Percentiles rank a stretch among this genome's conserved stretches.
Conservation (phyloP, 2,329 filamentous ascomycete genomes). For the Gnomoniopsis sp. region DNA sequence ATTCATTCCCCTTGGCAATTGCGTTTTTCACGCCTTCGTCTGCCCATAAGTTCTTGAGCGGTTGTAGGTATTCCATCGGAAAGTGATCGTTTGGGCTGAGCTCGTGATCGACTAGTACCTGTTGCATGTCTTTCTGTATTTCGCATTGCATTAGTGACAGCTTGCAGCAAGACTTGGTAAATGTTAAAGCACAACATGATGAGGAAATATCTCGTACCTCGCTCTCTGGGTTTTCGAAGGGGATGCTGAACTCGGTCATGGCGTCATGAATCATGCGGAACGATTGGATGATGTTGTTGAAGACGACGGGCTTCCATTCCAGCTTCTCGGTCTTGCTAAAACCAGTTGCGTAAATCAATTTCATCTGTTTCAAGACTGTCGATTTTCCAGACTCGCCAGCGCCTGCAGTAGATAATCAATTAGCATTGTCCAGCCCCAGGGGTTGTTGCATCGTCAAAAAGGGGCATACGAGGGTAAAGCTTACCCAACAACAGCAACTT, state of each 20-base stretch:
- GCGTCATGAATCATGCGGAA: constrained; percentile 88
- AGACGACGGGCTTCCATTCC: constrained; percentile 93
- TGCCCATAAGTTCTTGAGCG: constrained; percentile 80
- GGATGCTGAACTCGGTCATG: constrained; percentile 80
- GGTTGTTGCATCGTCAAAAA: neutral
- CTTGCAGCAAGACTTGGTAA: neutral
- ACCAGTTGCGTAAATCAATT: constrained; percentile 90
- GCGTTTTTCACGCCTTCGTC: constrained; percentile 81
- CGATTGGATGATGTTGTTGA: constrained; percentile 89
- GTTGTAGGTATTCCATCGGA: constrained; percentile 71
- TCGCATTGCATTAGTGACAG: neutral
- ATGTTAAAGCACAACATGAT: neutral
- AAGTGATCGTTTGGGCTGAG: constrained; percentile 79
- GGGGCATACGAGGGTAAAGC: constrained; percentile 26
- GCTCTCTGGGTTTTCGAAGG: constrained; percentile 75
- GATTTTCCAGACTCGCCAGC: constrained; percentile 96
- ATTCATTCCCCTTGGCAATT: constrained; percentile 94
- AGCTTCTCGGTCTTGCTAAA: constrained; percentile 87
- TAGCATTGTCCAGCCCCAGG: neutral
- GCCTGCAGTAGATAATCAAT: constrained; percentile 40
- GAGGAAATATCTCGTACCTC: constrained; percentile 55
- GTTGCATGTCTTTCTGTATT: constrained; percentile 68
- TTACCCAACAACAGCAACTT: constrained; percentile 90
- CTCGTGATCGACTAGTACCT: constrained; percentile 77
- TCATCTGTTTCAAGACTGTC: constrained; percentile 98